phyloP scores from a whole-genome alignment of 257 asterid genomes.

The Dorcoceras hygrometricum region DNA sequence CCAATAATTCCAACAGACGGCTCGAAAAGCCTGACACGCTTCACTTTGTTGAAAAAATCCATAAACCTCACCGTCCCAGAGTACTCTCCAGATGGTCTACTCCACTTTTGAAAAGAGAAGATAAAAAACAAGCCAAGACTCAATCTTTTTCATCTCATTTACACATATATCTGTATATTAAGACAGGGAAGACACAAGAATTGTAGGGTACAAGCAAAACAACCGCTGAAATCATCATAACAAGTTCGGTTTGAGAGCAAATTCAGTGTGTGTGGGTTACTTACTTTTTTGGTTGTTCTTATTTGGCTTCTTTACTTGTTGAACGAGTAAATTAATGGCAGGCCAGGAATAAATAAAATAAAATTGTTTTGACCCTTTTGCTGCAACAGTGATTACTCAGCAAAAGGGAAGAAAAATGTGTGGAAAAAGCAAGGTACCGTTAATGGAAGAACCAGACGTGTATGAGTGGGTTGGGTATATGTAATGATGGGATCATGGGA shows the following conservation, averaged over 20 bases:
- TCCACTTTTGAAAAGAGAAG: conserved; percentile 29
- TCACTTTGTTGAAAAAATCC: conserved; percentile 58
- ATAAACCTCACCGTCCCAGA: conserved; percentile 30
- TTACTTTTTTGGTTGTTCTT: neutral
- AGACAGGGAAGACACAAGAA: conserved; percentile 22
- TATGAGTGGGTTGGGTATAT: too few species aligned
- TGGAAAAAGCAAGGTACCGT: conserved; percentile 30
- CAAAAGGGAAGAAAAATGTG: conserved; percentile 30
- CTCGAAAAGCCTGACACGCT: conserved; percentile 70
- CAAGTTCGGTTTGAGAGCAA: conserved; percentile 26
- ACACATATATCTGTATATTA: neutral
- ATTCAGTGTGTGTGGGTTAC: conserved; percentile 14
- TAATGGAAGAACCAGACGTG: neutral
- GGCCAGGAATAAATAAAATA: conserved; percentile 18
- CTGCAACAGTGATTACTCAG: conserved; percentile 17
- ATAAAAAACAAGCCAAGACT: conserved; percentile 24
- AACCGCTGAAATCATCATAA: conserved; percentile 38
- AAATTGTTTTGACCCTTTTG: neutral
- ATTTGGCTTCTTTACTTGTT: conserved; percentile 57
- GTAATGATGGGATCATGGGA: too few species aligned
- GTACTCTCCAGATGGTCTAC: conserved; percentile 35
- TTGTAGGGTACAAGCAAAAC: conserved; percentile 45
- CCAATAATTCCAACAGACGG: conserved; percentile 81
- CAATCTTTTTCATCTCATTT: conserved; percentile 18
- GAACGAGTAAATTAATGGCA: conserved; percentile 30